Percentiles rank a stretch among this genome's conserved stretches.
Conservation (phyloP, 208 protist species). For the Trypanosoma conorhini region DNA sequence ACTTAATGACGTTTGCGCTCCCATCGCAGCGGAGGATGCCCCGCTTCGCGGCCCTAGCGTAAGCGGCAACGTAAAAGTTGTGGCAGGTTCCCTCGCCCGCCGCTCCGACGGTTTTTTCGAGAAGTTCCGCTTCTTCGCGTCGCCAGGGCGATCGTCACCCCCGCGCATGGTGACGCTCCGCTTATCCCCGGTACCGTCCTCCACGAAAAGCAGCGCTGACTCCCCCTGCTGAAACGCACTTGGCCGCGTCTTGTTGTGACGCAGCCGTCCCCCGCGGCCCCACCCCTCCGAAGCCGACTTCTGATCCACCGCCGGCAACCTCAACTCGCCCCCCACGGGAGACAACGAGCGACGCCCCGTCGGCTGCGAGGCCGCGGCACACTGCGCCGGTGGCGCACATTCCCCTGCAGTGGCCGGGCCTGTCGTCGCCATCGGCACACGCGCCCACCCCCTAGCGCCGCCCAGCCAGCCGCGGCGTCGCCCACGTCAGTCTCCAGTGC, state of each 20-base stretch:
- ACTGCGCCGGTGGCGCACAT: neutral
- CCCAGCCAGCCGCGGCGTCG: neutral
- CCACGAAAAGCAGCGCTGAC: neutral
- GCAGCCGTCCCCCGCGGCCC: neutral
- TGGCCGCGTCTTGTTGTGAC: neutral
- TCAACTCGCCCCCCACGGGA: neutral
- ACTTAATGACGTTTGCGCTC: neutral
- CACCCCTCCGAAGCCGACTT: neutral
- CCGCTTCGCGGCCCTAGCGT: neutral
- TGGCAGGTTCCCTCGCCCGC: neutral
- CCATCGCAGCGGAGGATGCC: neutral
- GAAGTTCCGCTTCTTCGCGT: neutral
- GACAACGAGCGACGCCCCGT: neutral
- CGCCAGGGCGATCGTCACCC: neutral
- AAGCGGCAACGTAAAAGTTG: neutral
- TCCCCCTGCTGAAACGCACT: neutral
- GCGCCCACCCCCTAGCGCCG: neutral
- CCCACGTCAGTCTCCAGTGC: neutral
- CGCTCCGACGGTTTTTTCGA: neutral
- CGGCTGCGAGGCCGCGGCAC: neutral
- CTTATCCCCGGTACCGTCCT: neutral
- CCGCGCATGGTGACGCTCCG: neutral
- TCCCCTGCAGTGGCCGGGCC: neutral
- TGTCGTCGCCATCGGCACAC: neutral
- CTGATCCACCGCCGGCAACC: neutral